Base-by-base conservation (phyloP, 371 early-diverging fungal genomes). In the Dinochytrium kinnereticum region DNA sequence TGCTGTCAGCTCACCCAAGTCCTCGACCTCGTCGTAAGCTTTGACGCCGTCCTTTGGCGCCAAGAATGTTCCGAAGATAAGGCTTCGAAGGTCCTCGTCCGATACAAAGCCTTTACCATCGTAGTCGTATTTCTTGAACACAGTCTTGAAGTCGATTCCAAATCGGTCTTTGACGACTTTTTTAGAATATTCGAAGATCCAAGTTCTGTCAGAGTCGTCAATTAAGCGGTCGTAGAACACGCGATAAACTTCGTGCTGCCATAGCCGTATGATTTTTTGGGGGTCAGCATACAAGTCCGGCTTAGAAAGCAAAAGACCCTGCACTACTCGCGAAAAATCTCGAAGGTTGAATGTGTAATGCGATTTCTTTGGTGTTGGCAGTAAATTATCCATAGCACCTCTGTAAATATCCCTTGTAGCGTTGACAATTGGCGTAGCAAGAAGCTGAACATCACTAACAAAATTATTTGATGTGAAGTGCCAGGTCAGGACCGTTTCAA, bases 321-420 rank as follows among this genome's bases (percentile, higher is more conserved):
- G 85, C 7, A 85, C 76, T 1, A 87, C 80, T 24, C 87, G 51
- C 0, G 85, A 81, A 79, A 85, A 87, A 51, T 87, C 87, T 13
- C 87, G 83, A 31, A 87, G 55, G 68, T 87, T 85, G 74, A 87
- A 85, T 0, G 84, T 84, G 74, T 85, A 87, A 74, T 85, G 85
- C 26, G 84, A 84, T 65, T 87, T 87, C 50, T 68, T 74, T 1
- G 87, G 87, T 13, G 85, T 87, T 2, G 87, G 87, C 10, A 87
- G 76, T 31, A 87, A 68, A 65, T 79, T 82, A 7, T 68, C 73
- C 83, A 83, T 84, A 13, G 84, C 81, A 17, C 78, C 78, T 26
- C 83, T 51, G 73, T 87, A 87, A 24, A 85, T 69, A 13, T 80
- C 80, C 34, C 82, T 71, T 0, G 85, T 87, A 0, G 85, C 87